Conservation (phyloP, 106 monocot genomes). For the Ottelia alismoides region DNA sequence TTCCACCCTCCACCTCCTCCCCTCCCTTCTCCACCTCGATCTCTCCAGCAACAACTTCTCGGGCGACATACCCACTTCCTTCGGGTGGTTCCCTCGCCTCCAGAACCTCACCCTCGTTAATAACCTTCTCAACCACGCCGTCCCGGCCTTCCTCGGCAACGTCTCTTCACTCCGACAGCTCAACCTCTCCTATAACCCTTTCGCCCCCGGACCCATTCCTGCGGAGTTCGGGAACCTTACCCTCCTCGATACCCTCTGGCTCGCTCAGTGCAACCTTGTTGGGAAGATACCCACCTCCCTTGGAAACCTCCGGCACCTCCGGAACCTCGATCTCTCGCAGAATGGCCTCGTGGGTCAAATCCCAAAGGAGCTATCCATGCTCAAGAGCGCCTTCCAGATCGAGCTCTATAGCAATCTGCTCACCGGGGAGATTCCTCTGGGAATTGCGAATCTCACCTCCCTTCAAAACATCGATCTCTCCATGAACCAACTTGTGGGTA, state of each 20-base stretch:
- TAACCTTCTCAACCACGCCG: constrained; percentile 5
- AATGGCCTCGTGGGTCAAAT: constrained; percentile 29
- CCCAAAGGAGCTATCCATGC: constrained; percentile 20
- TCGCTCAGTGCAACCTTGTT: constrained; percentile 36
- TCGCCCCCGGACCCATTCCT: constrained; percentile 37
- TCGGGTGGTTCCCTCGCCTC: constrained; percentile 4
- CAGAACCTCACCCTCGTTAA: constrained; percentile 7
- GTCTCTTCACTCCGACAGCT: constrained; percentile 27
- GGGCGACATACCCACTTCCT: constrained; percentile 3
- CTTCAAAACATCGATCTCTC: constrained; percentile 42
- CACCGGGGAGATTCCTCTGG: constrained; percentile 39
- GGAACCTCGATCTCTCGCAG: constrained; percentile 36
- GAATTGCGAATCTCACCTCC: constrained; percentile 29
- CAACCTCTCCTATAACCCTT: constrained; percentile 67
- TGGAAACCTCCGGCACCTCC: constrained; percentile 26
- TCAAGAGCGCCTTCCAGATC: constrained; percentile 47
- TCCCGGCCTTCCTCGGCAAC: constrained; percentile 6
- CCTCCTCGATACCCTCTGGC: constrained; percentile 37
- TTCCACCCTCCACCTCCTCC: constrained; percentile 1
- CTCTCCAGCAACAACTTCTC: constrained; percentile 15
- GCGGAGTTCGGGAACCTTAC: constrained; percentile 32
- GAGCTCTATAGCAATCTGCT: constrained; percentile 66
- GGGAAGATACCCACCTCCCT: constrained; percentile 47
- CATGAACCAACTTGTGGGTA: constrained; percentile 48
- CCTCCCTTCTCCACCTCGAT: constrained; percentile 12